Evolutionary conservation across 2,329 filamentous ascomycete genomes (phyloP), one percentile per base, ranked within the genome.

Genomic region (Acephala macrosclerotiorum): DNA sequence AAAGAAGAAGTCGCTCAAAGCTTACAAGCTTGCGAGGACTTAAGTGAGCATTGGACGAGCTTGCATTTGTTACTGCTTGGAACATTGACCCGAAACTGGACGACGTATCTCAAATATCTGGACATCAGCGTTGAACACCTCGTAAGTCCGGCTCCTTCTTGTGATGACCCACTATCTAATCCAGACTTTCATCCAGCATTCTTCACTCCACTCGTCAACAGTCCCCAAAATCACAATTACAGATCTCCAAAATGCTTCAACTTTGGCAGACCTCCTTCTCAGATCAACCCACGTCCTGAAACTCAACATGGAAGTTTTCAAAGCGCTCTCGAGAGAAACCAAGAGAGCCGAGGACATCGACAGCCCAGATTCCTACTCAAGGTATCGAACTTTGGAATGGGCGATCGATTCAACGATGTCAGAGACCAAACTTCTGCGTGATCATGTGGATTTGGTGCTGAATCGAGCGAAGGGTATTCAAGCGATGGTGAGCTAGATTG

Each of bases 21-120:
- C 18, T 18, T 3, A 3, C 18, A 53, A 29, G 22, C 22, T 22
- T 53, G 25, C 11, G 16, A 18, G 11, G 49, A 53, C 25, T 14
- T 53, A 25, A 53, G 49, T 53, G 49, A 53, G 49, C 49, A 53
- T 18, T 53, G 49, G 25, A 53, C 49, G 2, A 33, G 49, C 25
- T 33, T 53, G 14, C 49, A 53, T 33, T 29, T 29, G 14, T n/a
- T 53, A 12, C 22, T 53, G 6, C 14, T 53, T 7, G 49, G 49
- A 33, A 53, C 49, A 3, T 16, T 53, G 25, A 53, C 7, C 8
- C 8, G 49, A 11, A 53, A 53, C 18, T 53, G 49, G 49, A 22
- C 9, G 18, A 14, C 14, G 8, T 53, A 53, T 29, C 49, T 53
- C 16, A 53, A 53, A 18, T 29, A 12, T 11, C 29, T 53, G 25